Percentiles rank a stretch among this genome's conserved stretches.
These are phyloP conservation scores for Lentinula guzmanii DNA, from an alignment of 768 basidiomycete genomes.

Conservation along the genomic window DNA sequence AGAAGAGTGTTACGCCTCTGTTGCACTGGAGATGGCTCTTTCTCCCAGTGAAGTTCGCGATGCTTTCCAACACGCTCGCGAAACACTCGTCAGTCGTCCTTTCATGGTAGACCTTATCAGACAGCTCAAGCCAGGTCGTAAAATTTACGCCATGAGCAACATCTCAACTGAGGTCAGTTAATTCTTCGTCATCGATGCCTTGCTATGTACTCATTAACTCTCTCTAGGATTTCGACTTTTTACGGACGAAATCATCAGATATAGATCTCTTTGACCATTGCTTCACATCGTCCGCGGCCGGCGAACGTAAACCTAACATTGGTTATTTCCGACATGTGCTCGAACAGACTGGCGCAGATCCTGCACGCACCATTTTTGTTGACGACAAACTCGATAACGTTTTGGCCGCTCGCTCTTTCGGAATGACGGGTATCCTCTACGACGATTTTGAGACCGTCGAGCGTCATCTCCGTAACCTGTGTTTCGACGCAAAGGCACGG, in stretches of 20 bases:
- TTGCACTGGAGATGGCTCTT: slow-evolving; percentile 34
- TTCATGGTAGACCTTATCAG: slow-evolving; percentile 40
- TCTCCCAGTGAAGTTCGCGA: slow-evolving; percentile 30
- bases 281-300: slow-evolving; percentile 45
- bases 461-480: slow-evolving; percentile 39
- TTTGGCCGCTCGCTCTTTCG: slow-evolving; percentile 48
- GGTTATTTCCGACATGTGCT: slow-evolving; percentile 48
- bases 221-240: slow-evolving; percentile 33
- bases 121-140: slow-evolving; percentile 33
- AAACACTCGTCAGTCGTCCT: slow-evolving; percentile 38
- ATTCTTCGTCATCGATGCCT: background rate
- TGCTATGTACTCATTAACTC: background rate
- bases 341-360: slow-evolving; percentile 35
- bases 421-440: slow-evolving; percentile 49
- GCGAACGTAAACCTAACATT: slow-evolving; percentile 52
- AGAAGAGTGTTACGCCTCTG: slow-evolving; percentile 33
- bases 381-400: slow-evolving; percentile 60
- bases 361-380: slow-evolving; percentile 43
- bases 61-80: slow-evolving; percentile 42
- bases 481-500: slow-evolving; percentile 39
- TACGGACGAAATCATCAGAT: slow-evolving; percentile 34
- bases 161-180: slow-evolving; percentile 35
- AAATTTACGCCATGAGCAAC: slow-evolving; percentile 54
- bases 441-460: slow-evolving; percentile 33
- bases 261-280: slow-evolving; percentile 44